Evolutionary conservation across 805 yeast genomes (phyloP), one percentile per base, ranked within the genome.

Genomic region (Candida rishiriensis): DNA sequence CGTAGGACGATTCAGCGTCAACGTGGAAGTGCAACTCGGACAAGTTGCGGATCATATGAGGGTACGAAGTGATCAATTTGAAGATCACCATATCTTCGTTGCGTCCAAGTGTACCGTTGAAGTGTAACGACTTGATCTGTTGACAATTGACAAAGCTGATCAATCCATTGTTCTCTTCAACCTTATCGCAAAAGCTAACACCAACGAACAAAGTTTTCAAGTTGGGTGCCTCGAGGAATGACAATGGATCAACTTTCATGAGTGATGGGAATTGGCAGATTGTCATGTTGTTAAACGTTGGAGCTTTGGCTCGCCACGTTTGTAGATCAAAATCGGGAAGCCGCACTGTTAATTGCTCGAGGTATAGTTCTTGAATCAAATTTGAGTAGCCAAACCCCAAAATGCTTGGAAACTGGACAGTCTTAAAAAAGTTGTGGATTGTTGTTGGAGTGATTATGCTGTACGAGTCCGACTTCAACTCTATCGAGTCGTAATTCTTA

Each of bases 41-140:
- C 21, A 63, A 42, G 15, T 54, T 45, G 29, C 49, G 50, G 14
- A 63, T 46, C 47, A 55, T 43, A 12, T 52, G 55, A 3, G 65
- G 65, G 34, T 41, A 54, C 17, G 51, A 54, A 1, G 66, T 63
- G 14, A 63, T 30, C 15, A 63, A 40, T 40, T 55, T 51, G 40
- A 56, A 63, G 7, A 63, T 54, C 5, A 63, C 57, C 60, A 63
- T 56, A 47, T 63, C 68, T 48, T 63, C 68, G 46, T 63, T 63
- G n/a, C 45, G 46, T 1, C 57, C 64, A n/a, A 63, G 40, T n/a
- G 49, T 53, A 3, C 64, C 65, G 14, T 51, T 48, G 34, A 63
- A 50, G 17, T 53, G 55, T 3, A 63, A 31, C 12, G 38, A 38
- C 14, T 43, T 44, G 8, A 63, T 44, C 4, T 49, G 42, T 10